Base-by-base conservation (phyloP, 129 eudicot species). In the Pittosporum tobira region DNA sequence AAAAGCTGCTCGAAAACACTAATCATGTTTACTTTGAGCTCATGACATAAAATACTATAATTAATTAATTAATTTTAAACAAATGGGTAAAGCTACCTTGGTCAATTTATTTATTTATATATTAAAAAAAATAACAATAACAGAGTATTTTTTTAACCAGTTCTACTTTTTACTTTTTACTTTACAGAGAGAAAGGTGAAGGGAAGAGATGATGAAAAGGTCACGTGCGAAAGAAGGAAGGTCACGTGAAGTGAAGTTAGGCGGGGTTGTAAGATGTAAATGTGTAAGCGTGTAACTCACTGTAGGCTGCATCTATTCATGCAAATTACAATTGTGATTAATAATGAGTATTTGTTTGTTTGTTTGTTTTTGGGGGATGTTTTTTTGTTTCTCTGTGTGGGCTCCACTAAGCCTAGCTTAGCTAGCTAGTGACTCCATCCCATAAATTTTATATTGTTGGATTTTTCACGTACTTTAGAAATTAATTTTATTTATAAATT, bases 221-320 rank as follows among this genome's bases (percentile, higher is more conserved):
- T 81, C 88, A 81, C 84, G 84, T 77, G 84, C 77, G 88, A 64
- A 13, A 61, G 46, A 72, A 20, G 77, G 53, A 70, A 61, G n/a
- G 76, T 81, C 84, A 81, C 84, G 88, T 81, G 83, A 61, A 45
- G 2, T 51, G 29, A 57, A 22, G 40, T n/a, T n/a, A 59, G 34
- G 49, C 51, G n/a, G n/a, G n/a, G n/a, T n/a, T n/a, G n/a, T n/a
- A n/a, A n/a, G n/a, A n/a, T n/a, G n/a, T n/a, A n/a, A n/a, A n/a
- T n/a, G n/a, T n/a, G n/a, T n/a, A n/a, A n/a, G n/a, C n/a, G n/a
- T n/a, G n/a, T n/a, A n/a, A n/a, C n/a, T n/a, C n/a, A n/a, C n/a
- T n/a, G n/a, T n/a, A 40, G 60, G 65, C 52, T 62, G 66, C 75
- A 66, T 73, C 63, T 59, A 58, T 74, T 81, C 88, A 77, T 77